Base-by-base conservation (phyloP, 495 filamentous ascomycete species). In the Physcia stellaris region DNA sequence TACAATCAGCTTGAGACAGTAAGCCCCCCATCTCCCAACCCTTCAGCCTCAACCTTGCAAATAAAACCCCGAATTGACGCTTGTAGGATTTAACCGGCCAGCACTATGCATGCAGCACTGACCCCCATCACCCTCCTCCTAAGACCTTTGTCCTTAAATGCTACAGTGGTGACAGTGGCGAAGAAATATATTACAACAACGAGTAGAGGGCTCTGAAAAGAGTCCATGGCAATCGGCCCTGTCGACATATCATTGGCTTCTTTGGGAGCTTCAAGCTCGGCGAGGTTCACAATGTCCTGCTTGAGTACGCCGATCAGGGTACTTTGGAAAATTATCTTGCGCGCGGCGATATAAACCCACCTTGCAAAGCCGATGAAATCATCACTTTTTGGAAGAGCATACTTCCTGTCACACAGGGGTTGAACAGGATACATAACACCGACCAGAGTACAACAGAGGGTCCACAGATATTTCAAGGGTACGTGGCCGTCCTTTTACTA, bases 291-390 rank as follows among this genome's bases (percentile, higher is more conserved):
- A 59, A 64, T 40, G 43, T 70, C 0, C 43, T 71, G 22, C 49
- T 71, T 3, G 66, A 70, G 42, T 67, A 56, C 45, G 64, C 58
- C 2, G 58, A 68, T 36, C 38, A 46, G 22, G 66, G 65, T 6
- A 58, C 53, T 12, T 46, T 70, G n/a, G 54, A 58, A 19, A 42
- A 61, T 7, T 67, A 53, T 38, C 57, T 67, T 37, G 29, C 46
- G 28, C 48, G 16, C 6, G n/a, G n/a, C n/a, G n/a, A n/a, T n/a
- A 50, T 40, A 15, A 28, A 38, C 4, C 50, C 54, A 18, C 62
- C 60, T 1, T 34, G 38, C 10, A 54, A 38, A 20, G 46, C 37
- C 20, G 42, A 47, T 16, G 60, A 66, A n/a, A 58, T 62, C 6
- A 35, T 52, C 24, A 43, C 38, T n/a, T 66, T 69, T 36, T 71